Conservation (phyloP, 2,329 filamentous ascomycete genomes). For the Magnaporthiopsis rhizophila region DNA sequence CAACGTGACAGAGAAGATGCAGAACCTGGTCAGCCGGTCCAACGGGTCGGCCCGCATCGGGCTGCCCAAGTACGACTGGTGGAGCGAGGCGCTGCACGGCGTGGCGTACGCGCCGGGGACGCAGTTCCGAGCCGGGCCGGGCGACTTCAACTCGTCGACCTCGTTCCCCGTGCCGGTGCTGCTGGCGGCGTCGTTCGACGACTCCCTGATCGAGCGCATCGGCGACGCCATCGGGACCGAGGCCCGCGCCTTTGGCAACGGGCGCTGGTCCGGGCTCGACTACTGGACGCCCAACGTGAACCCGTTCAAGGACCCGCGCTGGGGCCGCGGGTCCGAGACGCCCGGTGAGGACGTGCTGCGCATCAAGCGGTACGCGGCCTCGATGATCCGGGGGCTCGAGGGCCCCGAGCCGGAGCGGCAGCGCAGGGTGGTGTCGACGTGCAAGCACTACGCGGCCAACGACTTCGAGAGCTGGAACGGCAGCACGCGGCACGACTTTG, state of each 20-base stretch:
- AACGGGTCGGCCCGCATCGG: conserved; percentile 8
- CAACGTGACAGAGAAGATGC: conserved; percentile 25
- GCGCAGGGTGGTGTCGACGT: conserved; percentile 29
- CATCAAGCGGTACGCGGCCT: conserved; percentile 15
- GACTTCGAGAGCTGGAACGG: conserved; percentile 37
- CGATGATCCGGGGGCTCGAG: conserved; percentile 17
- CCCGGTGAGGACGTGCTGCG: conserved; percentile 20
- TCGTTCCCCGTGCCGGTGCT: conserved; percentile 24
- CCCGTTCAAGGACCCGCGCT: conserved; percentile 52
- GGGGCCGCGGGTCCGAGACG: conserved; percentile 49
- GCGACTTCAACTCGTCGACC: conserved; percentile 21
- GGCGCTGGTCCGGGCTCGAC: conserved; percentile 30
- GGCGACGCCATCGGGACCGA: conserved; percentile 19
- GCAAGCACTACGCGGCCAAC: conserved; percentile 53
- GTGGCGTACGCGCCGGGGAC: conserved; percentile 15
- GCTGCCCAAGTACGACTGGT: conserved; percentile 11
- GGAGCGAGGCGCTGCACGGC: conserved; percentile 16
- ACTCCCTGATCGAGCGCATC: conserved; percentile 20
- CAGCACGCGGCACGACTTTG: conserved; percentile 36
- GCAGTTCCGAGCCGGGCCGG: conserved; percentile 12
- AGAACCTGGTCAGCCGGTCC: conserved; percentile 18
- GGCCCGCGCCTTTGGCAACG: conserved; percentile 24
- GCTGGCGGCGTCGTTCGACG: conserved; percentile 25
- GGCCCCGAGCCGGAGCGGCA: conserved; percentile 10
- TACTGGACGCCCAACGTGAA: conserved; percentile 63